These are phyloP conservation scores for Phytopythium boreale DNA, from an alignment of 352 stramenopile species.

Conservation along the genomic window DNA sequence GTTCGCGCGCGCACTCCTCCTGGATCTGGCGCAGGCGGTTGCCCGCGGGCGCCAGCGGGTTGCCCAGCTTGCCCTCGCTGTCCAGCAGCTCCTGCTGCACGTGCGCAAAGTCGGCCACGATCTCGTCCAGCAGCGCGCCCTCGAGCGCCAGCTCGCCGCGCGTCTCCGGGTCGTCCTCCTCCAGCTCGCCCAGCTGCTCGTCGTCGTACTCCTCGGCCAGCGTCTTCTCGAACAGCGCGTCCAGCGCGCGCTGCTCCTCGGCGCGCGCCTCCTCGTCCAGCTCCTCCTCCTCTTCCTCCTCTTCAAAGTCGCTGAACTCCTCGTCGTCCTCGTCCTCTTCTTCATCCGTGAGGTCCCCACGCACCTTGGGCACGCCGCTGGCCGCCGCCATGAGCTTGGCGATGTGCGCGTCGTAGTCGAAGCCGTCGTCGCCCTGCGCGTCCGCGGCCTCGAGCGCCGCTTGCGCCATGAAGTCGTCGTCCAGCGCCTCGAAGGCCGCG, in stretches of 20 bases:
- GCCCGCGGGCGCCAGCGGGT: constrained; percentile 53
- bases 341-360: constrained; percentile 63
- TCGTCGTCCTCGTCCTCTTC: constrained; percentile 76
- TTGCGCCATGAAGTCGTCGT: constrained; percentile 91
- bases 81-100: constrained; percentile 73
- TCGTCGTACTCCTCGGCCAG: constrained; percentile 82
- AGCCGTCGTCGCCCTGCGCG: constrained; percentile 43
- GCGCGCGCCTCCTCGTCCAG: constrained; percentile 38
- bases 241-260: constrained; percentile 83
- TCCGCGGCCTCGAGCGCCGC: constrained; percentile 52
- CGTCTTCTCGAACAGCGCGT: constrained; percentile 87
- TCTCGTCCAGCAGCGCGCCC: constrained; percentile 58
- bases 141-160: constrained; percentile 70
- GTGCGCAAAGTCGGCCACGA: constrained; percentile 70
- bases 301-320: constrained; percentile 83
- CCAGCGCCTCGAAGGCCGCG: constrained; percentile 82
- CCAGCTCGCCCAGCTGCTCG: constrained; percentile 71
- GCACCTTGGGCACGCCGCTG: constrained; percentile 64
- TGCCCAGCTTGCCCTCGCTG: constrained; percentile 75
- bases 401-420: constrained; percentile 94
- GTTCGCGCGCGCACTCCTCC: constrained; percentile 64
- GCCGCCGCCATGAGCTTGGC: constrained; percentile 89
- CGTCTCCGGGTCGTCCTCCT: constrained; percentile 72
- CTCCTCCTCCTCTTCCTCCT: constrained; percentile 38
- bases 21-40: constrained; percentile 73